phyloP scores from a whole-genome alignment of 441 rosid species.

The Populus hybrid region DNA sequence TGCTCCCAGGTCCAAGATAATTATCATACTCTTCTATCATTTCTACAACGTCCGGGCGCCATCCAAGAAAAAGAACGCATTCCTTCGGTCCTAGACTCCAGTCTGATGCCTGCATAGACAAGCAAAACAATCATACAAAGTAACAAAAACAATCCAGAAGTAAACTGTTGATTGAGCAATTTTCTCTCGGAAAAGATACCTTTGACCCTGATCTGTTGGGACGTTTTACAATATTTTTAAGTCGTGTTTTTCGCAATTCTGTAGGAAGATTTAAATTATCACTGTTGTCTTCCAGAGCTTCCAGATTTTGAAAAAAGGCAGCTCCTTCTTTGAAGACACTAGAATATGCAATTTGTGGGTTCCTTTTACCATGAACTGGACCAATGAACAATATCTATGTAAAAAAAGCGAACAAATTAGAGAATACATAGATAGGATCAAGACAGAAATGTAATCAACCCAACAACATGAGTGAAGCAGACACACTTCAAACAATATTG shows the following conservation, averaged over 20 bases:
- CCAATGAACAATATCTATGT: slow-evolving; percentile 68
- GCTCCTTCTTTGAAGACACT: slow-evolving; percentile 33
- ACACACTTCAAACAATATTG: slow-evolving; percentile 12
- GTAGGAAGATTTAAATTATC: slow-evolving; percentile 33
- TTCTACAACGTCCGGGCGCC: slow-evolving; percentile 85
- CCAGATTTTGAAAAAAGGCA: slow-evolving; percentile 19
- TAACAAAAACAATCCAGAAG: slow-evolving; percentile 12
- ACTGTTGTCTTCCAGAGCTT: slow-evolving; percentile 25
- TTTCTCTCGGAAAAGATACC: slow-evolving; percentile 38
- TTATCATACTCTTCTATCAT: slow-evolving; percentile 94
- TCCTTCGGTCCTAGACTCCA: slow-evolving; percentile 72
- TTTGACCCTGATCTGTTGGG: slow-evolving; percentile 60
- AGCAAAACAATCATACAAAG: slow-evolving; percentile 19
- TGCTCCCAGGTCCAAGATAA: slow-evolving; percentile 96
- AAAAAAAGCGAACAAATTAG: slow-evolving; percentile 16
- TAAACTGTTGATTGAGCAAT: slow-evolving; percentile 11
- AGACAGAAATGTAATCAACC: slow-evolving; percentile 11
- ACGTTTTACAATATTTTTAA: slow-evolving; percentile 51
- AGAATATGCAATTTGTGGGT: slow-evolving; percentile 43
- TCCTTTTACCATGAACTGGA: slow-evolving; percentile 57
- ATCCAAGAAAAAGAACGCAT: slow-evolving; percentile 83
- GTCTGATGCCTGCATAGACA: slow-evolving; percentile 60
- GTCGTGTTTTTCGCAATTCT: slow-evolving; percentile 46
- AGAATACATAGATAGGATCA: not conserved
- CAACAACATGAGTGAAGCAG: slow-evolving; percentile 7